A percentile compares a stretch with the other conserved stretches of the same genome.
These are phyloP conservation scores for Stachybotrys echinatus DNA, from an alignment of 2,329 filamentous ascomycete species.

Conservation along the genomic window DNA sequence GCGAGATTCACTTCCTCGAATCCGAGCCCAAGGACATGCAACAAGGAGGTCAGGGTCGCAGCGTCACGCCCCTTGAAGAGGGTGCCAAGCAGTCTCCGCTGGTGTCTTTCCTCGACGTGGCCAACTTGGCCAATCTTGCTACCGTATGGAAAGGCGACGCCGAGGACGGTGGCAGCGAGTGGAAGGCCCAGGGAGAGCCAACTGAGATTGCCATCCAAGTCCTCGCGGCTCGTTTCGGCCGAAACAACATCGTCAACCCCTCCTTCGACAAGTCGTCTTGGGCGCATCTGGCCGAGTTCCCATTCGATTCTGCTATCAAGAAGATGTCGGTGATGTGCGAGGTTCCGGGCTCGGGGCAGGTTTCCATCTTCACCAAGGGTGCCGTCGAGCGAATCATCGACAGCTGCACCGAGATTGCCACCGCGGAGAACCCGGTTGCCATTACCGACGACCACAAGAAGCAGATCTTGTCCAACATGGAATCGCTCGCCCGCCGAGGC, in stretches of 20 bases:
- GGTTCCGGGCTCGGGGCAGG: constrained; percentile 18
- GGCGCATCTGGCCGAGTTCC: constrained; percentile 44
- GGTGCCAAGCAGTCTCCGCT: constrained; percentile 29
- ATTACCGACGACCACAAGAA: constrained; percentile 30
- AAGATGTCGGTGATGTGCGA: constrained; percentile 52
- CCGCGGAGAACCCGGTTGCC: not conserved
- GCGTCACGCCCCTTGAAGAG: constrained; percentile 31
- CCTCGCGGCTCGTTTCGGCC: constrained; percentile 49
- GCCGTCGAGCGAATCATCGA: constrained; percentile 62
- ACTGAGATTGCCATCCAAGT: constrained; percentile 56
- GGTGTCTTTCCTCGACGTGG: constrained; percentile 49
- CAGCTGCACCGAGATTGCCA: constrained; percentile 45
- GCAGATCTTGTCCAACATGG: constrained; percentile 59
- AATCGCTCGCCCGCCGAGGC: constrained; percentile 56
- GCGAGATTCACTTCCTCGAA: constrained; percentile 9
- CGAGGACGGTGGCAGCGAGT: constrained; percentile 19
- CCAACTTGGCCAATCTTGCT: constrained; percentile 56
- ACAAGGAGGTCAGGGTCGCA: not conserved
- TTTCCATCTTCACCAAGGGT: constrained; percentile 52
- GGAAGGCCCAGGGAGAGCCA: constrained; percentile 41
- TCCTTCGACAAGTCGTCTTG: constrained; percentile 19
- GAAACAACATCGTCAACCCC: constrained; percentile 23
- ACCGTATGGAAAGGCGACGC: constrained; percentile 43
- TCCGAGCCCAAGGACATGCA: constrained; percentile 12
- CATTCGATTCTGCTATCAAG: constrained; percentile 54